Base-by-base conservation (phyloP, 2,329 filamentous ascomycete genomes). In the Aaosphaeria arxii region DNA sequence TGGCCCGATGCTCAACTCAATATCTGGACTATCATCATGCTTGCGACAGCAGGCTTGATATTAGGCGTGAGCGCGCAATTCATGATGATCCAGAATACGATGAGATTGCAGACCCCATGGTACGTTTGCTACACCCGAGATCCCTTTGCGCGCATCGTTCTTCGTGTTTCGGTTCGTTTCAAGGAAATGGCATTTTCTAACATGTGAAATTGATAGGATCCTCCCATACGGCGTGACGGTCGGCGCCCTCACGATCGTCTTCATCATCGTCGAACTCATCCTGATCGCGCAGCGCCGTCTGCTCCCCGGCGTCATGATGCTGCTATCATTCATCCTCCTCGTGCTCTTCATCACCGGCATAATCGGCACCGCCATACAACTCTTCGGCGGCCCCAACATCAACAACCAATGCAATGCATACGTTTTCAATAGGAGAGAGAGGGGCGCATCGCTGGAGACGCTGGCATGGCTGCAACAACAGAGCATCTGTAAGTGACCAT, bases 1-100 rank as follows among this genome's bases (percentile, higher is more conserved):
- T 86, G 83, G 83, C 83, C 83, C 3, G 82, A 85, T 65, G 72
- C 80, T 43, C 82, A 85, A 59, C 75, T 86, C 55, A 85, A 85
- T 59, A 68, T 84, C 59, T 86, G 83, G 83, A 79, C 82, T 45
- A 78, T 85, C 56, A 72, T 84, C 55, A 83, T 85, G 64, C 73
- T 85, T 11, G 78, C 76, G 1, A 77, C 78, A 2, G 80, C 80
- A 7, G 75, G 79, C 29, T 77, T 77, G 45, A 77, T 83, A 46
- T 70, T 85, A 2, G 83, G 83, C 6, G 76, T 86, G 40, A 84
- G 81, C 59, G 77, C 80, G 13, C 77, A 77, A 66, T 84, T 86
- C 57, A 79, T 85, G 64, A 57, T 70, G 2, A 78, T 83, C 24
- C 83, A 86, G 66, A 70, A 76, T 36, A 74, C 77, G 40, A 72